Percentiles rank a stretch among this genome's conserved stretches.
Evolutionary conservation across 1,139 yeast genomes (phyloP).

Genomic region (Geotrichum phurueaensis): DNA sequence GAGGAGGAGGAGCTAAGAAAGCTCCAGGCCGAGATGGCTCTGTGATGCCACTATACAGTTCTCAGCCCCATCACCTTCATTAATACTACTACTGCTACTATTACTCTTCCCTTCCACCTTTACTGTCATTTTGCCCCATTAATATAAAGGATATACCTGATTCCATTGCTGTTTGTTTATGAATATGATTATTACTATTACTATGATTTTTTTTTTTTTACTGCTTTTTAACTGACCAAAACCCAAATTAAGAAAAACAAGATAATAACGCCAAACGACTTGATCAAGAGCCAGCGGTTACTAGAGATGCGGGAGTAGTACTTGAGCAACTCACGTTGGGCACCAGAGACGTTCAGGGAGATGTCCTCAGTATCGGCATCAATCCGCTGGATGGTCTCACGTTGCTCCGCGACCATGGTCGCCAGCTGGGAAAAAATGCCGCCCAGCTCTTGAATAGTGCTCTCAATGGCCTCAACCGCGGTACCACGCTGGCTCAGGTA

Average conservation of each 20-base stretch:
- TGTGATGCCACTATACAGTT: slow-evolving; percentile 37
- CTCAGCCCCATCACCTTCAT: not conserved
- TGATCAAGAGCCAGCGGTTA: slow-evolving; percentile 87
- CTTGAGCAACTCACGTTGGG: slow-evolving; percentile 87
- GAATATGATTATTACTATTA: slow-evolving; percentile 6
- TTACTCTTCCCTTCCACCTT: not conserved
- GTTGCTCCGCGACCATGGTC: slow-evolving; percentile 96
- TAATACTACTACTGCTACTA: not conserved
- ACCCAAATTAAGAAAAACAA: slow-evolving; percentile 32
- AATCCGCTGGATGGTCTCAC: slow-evolving; percentile 90
- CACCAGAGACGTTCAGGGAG: slow-evolving; percentile 80
- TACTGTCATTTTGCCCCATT: slow-evolving; percentile 8
- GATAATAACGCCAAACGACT: slow-evolving; percentile 81
- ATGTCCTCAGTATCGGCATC: slow-evolving; percentile 95
- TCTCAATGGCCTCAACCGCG: slow-evolving; percentile 93
- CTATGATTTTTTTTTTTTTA: not conserved
- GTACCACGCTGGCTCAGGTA: slow-evolving; percentile 78
- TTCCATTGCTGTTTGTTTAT: slow-evolving; percentile 7
- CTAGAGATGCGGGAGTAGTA: slow-evolving; percentile 83
- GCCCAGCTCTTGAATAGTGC: slow-evolving; percentile 95
- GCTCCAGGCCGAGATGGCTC: slow-evolving; percentile 92
- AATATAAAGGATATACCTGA: slow-evolving; percentile 7
- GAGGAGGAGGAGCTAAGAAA: slow-evolving; percentile 89
- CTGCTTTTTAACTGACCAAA: slow-evolving; percentile 24
- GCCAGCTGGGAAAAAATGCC: slow-evolving; percentile 90